Evolutionary conservation across 495 filamentous ascomycete species (phyloP), one percentile per base, ranked within the genome.

Genomic region (Neurospora terricola): DNA sequence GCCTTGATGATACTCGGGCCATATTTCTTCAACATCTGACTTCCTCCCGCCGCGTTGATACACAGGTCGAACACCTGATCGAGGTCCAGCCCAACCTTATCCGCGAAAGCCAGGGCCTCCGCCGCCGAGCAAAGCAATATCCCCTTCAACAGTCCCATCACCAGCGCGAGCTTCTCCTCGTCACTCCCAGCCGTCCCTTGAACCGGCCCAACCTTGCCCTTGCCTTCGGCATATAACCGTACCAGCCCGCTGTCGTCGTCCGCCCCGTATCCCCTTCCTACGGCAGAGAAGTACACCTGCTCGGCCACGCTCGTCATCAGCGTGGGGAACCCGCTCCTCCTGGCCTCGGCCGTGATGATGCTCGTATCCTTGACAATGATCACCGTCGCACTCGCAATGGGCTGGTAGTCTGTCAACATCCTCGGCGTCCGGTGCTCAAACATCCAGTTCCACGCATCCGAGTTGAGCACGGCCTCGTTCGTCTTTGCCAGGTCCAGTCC

Each of bases 291-390:
- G 77, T 93, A 94, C 23, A 90, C 85, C 79, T 93, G 90, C 79
- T 94, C 91, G 9, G 92, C 90, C 0, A 84, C 86, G n/a, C 87
- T 87, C 62, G 87, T 86, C 75, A 96, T 85, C n/a, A 91, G 90
- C n/a, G 88, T 87, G 0, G 90, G 87, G 78, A 92, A 93, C 11
- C 83, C 81, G 45, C 83, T 78, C 70, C 87, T 80, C 40, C 91
- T 83, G 9, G 88, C 90, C 69, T 88, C 90, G 18, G 88, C 86
- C 30, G 91, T 94, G 76, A 96, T 92, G 79, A 96, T 96, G 18
- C 88, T 85, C 69, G 90, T 89, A 82, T 96, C 93, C 82, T 96
- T 96, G 37, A 91, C 77, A 72, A 96, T 94, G 77, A 94, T 94
- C 37, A 85, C 88, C 75, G 93, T 78, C 3, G 92, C 92, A 77